Percentiles rank a stretch among this genome's conserved stretches.
Conservation (phyloP, 2,329 filamentous ascomycete genomes). For the Colletotrichum tabaci region DNA sequence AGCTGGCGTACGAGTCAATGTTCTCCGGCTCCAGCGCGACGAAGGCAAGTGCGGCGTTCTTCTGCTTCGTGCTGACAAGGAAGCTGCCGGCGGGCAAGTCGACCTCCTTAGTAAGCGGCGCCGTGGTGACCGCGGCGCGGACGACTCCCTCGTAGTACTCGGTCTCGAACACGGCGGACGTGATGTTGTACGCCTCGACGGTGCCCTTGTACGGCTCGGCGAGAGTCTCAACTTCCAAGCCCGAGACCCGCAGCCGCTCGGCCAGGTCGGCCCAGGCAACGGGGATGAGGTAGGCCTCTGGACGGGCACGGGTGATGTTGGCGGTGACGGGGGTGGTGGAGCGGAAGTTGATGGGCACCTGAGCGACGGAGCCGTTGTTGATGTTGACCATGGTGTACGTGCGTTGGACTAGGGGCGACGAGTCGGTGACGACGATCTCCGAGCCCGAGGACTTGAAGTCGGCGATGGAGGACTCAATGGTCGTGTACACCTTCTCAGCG, state of each 20-base stretch:
- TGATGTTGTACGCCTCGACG: conserved; percentile 49
- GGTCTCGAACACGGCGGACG: conserved; percentile 44
- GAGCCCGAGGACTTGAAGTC: conserved; percentile 48
- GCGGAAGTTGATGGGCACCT: conserved; percentile 49
- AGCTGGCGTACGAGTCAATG: conserved; percentile 52
- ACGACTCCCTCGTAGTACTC: conserved; percentile 51
- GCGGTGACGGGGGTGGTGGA: conserved; percentile 48
- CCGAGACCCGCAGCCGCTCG: conserved; percentile 46
- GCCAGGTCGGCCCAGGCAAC: conserved; percentile 49
- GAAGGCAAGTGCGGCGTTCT: conserved; percentile 50
- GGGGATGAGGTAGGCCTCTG: conserved; percentile 50
- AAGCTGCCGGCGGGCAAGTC: conserved; percentile 50
- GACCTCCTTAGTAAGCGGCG: conserved; percentile 42
- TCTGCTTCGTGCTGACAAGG: conserved; percentile 51
- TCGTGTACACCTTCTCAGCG: conserved; percentile 47
- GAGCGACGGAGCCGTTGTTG: conserved; percentile 47
- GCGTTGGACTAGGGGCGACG: conserved; percentile 42
- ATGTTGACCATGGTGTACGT: conserved; percentile 48
- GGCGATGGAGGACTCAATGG: conserved; percentile 47
- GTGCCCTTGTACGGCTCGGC: conserved; percentile 45
- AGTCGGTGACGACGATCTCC: conserved; percentile 50
- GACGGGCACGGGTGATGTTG: conserved; percentile 50
- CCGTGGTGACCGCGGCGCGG: conserved; percentile 44
- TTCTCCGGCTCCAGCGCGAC: conserved; percentile 52
- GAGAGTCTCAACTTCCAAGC: conserved; percentile 48